phyloP scores from a whole-genome alignment of 2,329 filamentous ascomycete genomes.

The Emmonsia crescens region DNA sequence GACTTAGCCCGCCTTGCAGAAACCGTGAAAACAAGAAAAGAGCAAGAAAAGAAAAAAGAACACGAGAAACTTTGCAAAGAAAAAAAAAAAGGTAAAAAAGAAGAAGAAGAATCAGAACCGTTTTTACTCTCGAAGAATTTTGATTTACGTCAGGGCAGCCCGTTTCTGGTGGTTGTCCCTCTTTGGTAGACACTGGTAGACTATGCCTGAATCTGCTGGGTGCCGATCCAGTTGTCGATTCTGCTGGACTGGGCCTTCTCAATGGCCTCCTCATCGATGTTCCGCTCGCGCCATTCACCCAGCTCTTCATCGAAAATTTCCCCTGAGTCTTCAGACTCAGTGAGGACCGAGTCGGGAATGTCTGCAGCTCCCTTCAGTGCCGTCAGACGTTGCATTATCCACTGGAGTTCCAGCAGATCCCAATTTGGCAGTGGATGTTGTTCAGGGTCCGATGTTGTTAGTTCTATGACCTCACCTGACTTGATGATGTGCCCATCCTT shows the following conservation, averaged over 20 bases:
- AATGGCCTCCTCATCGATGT: not conserved
- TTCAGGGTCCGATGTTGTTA: not conserved
- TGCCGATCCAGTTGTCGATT: not conserved
- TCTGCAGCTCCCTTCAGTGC: not conserved
- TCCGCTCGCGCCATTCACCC: not conserved
- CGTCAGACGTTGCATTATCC: conserved; percentile 2
- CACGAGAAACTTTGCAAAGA: too few relatives aligned
- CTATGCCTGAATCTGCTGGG: not conserved
- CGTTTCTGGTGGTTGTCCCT: too few relatives aligned
- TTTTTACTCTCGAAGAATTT: too few relatives aligned
- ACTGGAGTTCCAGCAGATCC: not conserved
- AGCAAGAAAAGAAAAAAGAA: too few relatives aligned
- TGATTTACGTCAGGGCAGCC: too few relatives aligned
- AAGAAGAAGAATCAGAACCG: too few relatives aligned
- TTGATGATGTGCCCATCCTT: not conserved
- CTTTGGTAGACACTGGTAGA: too few relatives aligned
- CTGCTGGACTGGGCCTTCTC: not conserved
- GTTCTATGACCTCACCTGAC: not conserved
- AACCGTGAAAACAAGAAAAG: too few relatives aligned
- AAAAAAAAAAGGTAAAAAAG: too few relatives aligned
- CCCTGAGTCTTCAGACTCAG: not conserved
- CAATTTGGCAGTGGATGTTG: not conserved
- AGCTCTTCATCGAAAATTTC: not conserved
- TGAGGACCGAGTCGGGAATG: not conserved
- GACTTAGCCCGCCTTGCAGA: too few relatives aligned